Conservation (phyloP, 108 stramenopile genomes). For the Skeletonema potamos region DNA sequence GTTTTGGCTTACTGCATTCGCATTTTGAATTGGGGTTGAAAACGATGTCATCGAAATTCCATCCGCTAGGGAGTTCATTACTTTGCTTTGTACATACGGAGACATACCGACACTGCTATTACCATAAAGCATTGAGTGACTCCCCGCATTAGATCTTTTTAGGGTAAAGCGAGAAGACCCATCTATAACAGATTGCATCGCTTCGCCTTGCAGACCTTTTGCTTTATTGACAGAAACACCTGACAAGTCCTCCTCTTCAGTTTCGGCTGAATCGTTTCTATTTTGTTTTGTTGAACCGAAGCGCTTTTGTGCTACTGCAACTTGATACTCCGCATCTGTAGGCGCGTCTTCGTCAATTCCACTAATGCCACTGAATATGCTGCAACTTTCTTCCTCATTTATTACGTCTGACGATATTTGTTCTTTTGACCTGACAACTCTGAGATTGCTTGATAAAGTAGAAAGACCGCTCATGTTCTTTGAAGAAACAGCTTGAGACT, state of each 20-base stretch:
- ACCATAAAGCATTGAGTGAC: neutral
- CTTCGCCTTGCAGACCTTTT: conserved; percentile 1
- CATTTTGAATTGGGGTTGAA: neutral
- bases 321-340: neutral
- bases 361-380: conserved; percentile 41
- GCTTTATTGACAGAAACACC: conserved; percentile 30
- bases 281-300: neutral
- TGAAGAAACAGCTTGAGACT: neutral
- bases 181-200: neutral
- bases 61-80: conserved; percentile 41
- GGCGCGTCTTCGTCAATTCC: neutral
- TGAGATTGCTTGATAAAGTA: neutral
- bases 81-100: neutral
- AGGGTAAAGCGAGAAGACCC: neutral
- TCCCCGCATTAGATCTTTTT: neutral
- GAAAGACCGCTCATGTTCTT: neutral
- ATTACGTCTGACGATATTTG: neutral
- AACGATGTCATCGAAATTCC: conserved; percentile 30
- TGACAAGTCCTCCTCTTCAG: conserved; percentile 50
- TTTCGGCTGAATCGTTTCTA: conserved; percentile 6
- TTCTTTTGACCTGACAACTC: neutral
- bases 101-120: neutral
- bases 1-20: conserved; percentile 1
- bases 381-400: conserved; percentile 9
- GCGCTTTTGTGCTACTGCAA: neutral